phyloP scores from a whole-genome alignment of 257 asterid species.

The Osmanthus fragrans region DNA sequence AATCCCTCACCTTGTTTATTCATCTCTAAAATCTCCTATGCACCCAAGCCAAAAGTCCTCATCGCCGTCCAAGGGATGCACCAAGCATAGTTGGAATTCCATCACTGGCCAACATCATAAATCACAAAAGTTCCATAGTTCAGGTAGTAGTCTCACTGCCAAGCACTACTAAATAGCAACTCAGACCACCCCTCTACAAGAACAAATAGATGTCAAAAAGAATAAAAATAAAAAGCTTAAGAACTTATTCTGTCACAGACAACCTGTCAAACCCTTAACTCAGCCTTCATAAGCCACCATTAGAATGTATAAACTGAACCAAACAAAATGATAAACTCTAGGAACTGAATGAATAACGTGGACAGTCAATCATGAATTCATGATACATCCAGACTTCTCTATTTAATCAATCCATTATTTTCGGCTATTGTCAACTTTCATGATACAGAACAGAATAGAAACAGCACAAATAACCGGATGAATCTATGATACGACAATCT shows the following conservation, averaged over 20 bases:
- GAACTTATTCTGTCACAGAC: neutral
- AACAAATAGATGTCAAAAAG: neutral
- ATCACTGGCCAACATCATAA: neutral
- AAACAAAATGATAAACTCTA: neutral
- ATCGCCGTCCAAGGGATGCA: neutral
- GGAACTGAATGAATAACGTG: neutral
- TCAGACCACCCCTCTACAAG: neutral
- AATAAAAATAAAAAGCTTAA: neutral
- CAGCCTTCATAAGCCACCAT: neutral
- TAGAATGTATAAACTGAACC: neutral
- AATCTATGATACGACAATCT: neutral
- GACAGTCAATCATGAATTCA: neutral
- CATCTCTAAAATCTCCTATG: neutral
- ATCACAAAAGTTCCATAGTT: neutral
- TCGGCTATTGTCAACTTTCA: neutral
- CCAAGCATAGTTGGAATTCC: neutral
- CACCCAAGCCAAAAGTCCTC: slow-evolving; percentile 14
- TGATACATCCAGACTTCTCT: neutral
- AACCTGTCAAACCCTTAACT: neutral
- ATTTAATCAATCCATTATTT: neutral
- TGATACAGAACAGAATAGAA: neutral
- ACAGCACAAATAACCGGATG: neutral
- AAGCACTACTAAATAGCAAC: neutral
- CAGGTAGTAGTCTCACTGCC: slow-evolving; percentile 1
- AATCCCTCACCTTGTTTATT: neutral